A percentile compares a stretch with the other conserved stretches of the same genome.
Conservation (phyloP, 2,329 filamentous ascomycete genomes). For the Mycosphaerella arachidis region DNA sequence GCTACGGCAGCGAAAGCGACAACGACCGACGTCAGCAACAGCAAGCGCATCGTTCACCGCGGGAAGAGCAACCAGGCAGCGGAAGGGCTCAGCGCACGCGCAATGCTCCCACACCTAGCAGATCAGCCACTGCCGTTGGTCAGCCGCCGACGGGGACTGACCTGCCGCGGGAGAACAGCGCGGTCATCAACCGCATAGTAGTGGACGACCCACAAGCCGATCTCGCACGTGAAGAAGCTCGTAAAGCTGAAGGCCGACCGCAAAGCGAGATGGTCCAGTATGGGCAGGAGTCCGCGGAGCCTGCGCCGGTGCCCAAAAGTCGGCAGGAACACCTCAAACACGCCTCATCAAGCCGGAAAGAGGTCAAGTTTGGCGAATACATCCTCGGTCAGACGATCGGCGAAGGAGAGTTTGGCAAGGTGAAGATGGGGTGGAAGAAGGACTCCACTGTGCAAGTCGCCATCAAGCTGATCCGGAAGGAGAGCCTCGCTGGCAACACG, state of each 20-base stretch:
- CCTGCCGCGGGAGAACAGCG: slow-evolving; percentile 69
- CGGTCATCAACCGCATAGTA: slow-evolving; percentile 72
- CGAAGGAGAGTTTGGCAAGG: slow-evolving; percentile 97
- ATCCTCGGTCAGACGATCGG: slow-evolving; percentile 92
- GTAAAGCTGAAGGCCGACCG: slow-evolving; percentile 58
- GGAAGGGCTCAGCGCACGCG: slow-evolving; percentile 37
- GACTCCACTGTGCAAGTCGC: slow-evolving; percentile 89
- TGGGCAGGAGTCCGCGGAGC: slow-evolving; percentile 36
- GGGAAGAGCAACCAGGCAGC: slow-evolving; percentile 45
- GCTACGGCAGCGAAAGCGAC: slow-evolving; percentile 41
- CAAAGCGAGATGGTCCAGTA: slow-evolving; percentile 44
- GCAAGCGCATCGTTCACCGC: slow-evolving; percentile 38
- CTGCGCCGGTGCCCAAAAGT: slow-evolving; percentile 36
- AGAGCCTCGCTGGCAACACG: slow-evolving; percentile 82
- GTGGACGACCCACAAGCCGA: slow-evolving; percentile 72
- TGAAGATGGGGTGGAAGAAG: slow-evolving; percentile 97
- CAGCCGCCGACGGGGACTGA: slow-evolving; percentile 49
- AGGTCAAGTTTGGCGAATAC: slow-evolving; percentile 90
- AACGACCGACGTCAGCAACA: slow-evolving; percentile 36
- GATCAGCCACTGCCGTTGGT: slow-evolving; percentile 48
- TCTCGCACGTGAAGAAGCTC: slow-evolving; percentile 65
- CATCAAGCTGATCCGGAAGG: slow-evolving; percentile 94
- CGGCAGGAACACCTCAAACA: slow-evolving; percentile 57
- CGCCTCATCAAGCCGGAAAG: slow-evolving; percentile 54
- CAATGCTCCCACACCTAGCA: slow-evolving; percentile 38